phyloP scores from a whole-genome alignment of 192 early-diverging fungal species.

The Coemansia sp. region DNA sequence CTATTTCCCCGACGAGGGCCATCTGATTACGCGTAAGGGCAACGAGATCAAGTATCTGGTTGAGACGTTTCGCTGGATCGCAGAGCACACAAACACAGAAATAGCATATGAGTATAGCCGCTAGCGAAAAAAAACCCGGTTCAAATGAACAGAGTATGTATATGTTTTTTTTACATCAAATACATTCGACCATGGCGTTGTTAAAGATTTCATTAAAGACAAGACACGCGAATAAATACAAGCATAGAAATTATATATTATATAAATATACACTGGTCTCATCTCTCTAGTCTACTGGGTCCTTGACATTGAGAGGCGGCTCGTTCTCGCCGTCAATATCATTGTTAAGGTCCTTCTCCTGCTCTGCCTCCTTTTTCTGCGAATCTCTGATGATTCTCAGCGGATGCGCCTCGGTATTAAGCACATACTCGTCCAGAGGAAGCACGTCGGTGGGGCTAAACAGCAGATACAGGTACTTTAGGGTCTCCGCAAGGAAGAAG shows the following conservation, averaged over 20 bases:
- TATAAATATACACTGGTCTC: not conserved
- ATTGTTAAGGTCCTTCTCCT: not conserved
- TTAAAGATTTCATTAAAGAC: too few species aligned
- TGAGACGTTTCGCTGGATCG: slow-evolving; percentile 64
- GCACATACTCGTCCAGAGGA: slow-evolving; percentile 77
- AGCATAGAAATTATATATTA: too few species aligned
- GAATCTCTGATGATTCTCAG: slow-evolving; percentile 47
- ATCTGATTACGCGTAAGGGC: slow-evolving; percentile 62
- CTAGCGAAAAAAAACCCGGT: too few species aligned
- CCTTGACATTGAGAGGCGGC: not conserved
- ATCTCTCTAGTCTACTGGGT: not conserved
- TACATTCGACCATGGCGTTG: too few species aligned
- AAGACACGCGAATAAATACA: too few species aligned
- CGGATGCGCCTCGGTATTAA: slow-evolving; percentile 96
- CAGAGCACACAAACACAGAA: slow-evolving; percentile 19
- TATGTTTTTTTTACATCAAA: not conserved
- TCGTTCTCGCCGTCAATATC: not conserved
- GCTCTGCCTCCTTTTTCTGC: not conserved
- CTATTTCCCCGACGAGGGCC: slow-evolving; percentile 73
- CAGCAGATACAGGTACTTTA: slow-evolving; percentile 93
- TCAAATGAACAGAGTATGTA: too few species aligned
- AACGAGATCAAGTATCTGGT: slow-evolving; percentile 66
- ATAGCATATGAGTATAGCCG: slow-evolving; percentile 19
- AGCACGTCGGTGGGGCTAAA: slow-evolving; percentile 67
- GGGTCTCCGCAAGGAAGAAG: slow-evolving; percentile 92